These are phyloP conservation scores for Hamamelis virginiana DNA, from an alignment of 164 flowering plant genomes.

Conservation along the genomic window DNA sequence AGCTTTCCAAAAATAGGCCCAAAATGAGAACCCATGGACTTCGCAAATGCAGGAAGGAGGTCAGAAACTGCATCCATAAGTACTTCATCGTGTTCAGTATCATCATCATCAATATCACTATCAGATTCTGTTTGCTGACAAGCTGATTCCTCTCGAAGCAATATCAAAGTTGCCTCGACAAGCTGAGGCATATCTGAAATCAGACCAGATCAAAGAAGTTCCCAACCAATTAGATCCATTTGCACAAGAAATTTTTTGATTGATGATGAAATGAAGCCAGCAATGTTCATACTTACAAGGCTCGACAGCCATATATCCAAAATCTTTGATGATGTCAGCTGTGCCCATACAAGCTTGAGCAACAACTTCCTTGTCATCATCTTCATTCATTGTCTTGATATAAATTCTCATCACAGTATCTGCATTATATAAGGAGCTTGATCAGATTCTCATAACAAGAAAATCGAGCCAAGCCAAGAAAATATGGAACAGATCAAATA, in stretches of 20 bases:
- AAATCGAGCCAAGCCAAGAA: slow-evolving; percentile 1
- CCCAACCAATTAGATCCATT: not conserved
- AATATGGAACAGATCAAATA: not conserved
- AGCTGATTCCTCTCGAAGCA: slow-evolving; percentile 78
- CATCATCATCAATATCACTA: slow-evolving; percentile 76
- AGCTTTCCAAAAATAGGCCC: slow-evolving; percentile 72
- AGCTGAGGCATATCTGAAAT: slow-evolving; percentile 69
- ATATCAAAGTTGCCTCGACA: slow-evolving; percentile 71
- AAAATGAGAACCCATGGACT: slow-evolving; percentile 90
- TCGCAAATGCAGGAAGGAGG: slow-evolving; percentile 95
- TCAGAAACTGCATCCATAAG: slow-evolving; percentile 99
- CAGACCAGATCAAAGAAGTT: not conserved
- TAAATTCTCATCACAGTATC: slow-evolving; percentile 75
- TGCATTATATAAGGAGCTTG: slow-evolving; percentile 26
- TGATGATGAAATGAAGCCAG: slow-evolving; percentile 6
- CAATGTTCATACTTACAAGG: slow-evolving; percentile 50
- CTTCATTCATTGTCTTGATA: slow-evolving; percentile 81
- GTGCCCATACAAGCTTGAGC: slow-evolving; percentile 82
- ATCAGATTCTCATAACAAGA: slow-evolving; percentile 3
- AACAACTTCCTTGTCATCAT: slow-evolving; percentile 99
- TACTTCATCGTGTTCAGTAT: slow-evolving; percentile 81
- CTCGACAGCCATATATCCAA: slow-evolving; percentile 69
- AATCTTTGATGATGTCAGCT: slow-evolving; percentile 78
- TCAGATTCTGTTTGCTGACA: slow-evolving; percentile 88
- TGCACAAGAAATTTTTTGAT: not conserved